These are phyloP conservation scores for Barnettozyma sp. DNA, from an alignment of 805 yeast genomes.

Conservation along the genomic window DNA sequence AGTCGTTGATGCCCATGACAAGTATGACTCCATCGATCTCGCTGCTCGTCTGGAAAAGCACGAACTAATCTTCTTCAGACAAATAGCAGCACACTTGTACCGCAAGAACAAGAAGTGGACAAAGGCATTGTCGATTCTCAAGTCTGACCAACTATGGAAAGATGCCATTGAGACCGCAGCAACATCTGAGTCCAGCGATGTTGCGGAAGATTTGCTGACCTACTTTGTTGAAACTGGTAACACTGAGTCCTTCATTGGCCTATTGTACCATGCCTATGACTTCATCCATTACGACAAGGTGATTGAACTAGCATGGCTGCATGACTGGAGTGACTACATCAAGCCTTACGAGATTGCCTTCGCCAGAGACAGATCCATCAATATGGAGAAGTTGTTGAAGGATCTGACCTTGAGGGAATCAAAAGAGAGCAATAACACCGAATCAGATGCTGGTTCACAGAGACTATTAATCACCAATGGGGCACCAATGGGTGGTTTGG, in stretches of 20 bases:
- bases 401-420: slow-evolving; percentile 68
- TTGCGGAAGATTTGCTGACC: slow-evolving; percentile 80
- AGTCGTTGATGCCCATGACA: slow-evolving; percentile 82
- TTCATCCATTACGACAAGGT: slow-evolving; percentile 77
- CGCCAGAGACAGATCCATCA: slow-evolving; percentile 69
- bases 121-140: slow-evolving; percentile 81
- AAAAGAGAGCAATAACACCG: slow-evolving; percentile 43
- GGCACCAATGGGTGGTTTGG: slow-evolving; percentile 39
- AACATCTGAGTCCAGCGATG: slow-evolving; percentile 65
- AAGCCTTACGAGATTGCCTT: slow-evolving; percentile 89
- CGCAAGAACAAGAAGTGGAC: slow-evolving; percentile 91
- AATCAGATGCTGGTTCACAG: slow-evolving; percentile 47
- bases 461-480: slow-evolving; percentile 83
- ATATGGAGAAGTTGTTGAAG: slow-evolving; percentile 54
- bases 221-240: slow-evolving; percentile 97
- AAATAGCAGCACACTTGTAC: slow-evolving; percentile 90
- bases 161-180: slow-evolving; percentile 93
- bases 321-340: slow-evolving; percentile 72
- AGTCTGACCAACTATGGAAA: slow-evolving; percentile 89
- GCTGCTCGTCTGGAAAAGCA: slow-evolving; percentile 93
- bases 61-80: slow-evolving; percentile 85
- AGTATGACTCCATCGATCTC: slow-evolving; percentile 85
- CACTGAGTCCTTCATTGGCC: slow-evolving; percentile 89
- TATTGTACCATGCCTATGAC: slow-evolving; percentile 80
- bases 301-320: slow-evolving; percentile 86